Conservation (phyloP, 2,329 filamentous ascomycete species). For the Exutisphaerella laricina region DNA sequence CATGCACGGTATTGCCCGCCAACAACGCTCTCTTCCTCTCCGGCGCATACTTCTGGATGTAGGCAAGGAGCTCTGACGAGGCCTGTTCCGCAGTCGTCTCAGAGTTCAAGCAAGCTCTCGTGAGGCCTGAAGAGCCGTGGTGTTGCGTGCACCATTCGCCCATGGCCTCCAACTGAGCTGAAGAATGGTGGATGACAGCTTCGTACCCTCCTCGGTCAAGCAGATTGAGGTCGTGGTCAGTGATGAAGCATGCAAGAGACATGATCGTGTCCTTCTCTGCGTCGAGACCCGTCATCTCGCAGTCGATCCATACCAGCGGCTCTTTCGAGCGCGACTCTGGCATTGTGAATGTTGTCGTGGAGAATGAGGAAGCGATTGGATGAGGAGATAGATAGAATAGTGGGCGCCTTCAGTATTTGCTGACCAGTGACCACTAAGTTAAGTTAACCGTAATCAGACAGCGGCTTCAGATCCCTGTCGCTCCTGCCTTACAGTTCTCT, state of each 20-base stretch:
- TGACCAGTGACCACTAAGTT: too few relatives aligned
- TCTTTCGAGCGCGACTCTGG: slow-evolving; percentile 50
- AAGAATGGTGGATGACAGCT: slow-evolving; percentile 66
- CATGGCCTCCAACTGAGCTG: slow-evolving; percentile 69
- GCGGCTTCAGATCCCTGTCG: too few relatives aligned
- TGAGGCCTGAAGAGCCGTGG: slow-evolving; percentile 77
- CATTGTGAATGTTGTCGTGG: slow-evolving; percentile 26
- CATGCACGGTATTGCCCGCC: slow-evolving; percentile 90
- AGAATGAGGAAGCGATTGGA: too few relatives aligned
- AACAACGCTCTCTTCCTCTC: slow-evolving; percentile 63
- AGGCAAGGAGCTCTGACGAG: slow-evolving; percentile 65
- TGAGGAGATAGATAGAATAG: too few relatives aligned
- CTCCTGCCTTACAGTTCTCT: too few relatives aligned
- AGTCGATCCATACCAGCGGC: slow-evolving; percentile 83
- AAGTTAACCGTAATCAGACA: too few relatives aligned
- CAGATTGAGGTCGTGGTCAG: slow-evolving; percentile 69
- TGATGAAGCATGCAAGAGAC: slow-evolving; percentile 49
- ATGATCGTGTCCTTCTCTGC: slow-evolving; percentile 21
- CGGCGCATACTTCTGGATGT: slow-evolving; percentile 69
- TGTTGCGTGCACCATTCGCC: slow-evolving; percentile 82
- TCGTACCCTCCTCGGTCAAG: slow-evolving; percentile 76
- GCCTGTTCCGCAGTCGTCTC: slow-evolving; percentile 66
- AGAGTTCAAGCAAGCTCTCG: slow-evolving; percentile 67
- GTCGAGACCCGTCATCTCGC: slow-evolving; percentile 88
- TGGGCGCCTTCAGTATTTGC: too few relatives aligned